Evolutionary conservation across 495 filamentous ascomycete genomes (phyloP), one percentile per base, ranked within the genome.

Genomic region (Sphaerosporella brunnea): DNA sequence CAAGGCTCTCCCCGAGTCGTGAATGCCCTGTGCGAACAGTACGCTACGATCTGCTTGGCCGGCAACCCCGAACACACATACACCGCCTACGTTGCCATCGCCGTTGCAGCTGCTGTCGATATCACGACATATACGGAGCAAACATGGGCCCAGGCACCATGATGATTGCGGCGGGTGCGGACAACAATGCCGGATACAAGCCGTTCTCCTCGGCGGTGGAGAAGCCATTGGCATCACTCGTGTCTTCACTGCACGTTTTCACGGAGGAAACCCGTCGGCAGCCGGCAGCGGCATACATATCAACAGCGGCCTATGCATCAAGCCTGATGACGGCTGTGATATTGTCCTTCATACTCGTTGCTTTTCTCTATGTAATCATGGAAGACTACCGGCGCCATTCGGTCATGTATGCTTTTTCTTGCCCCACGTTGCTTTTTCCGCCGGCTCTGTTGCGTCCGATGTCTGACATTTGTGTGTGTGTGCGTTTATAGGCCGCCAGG

Each of bases 401-500:
- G 23, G 56, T 53, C 18, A 58, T 58, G 55, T 40, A 58, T 43
- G 39, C 24, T 43, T 43, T 19, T 43, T 19, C 32, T 44, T 43
- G 15, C 23, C 36, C 20, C 23, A 28, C 46, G 23, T 47, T 32
- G 44, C 35, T 37, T 37, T 37, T 37, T 9, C 18, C 4, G 28
- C 13, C 13, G 28, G 5, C 5, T 32, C n/a, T n/a, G n/a, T n/a
- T n/a, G n/a, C n/a, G n/a, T 32, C 23, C 28, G 41, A 47, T 47
- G 16, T 2, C 32, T 48, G 18, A 46, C 28, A 20, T 34, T 16
- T 4, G 28, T 20, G 23, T 4, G 28, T n/a, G n/a, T n/a, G n/a
- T n/a, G n/a, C n/a, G 8, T 30, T 16, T 47, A 21, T 40, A 61
- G 58, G 56, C 74, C 74, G 11, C 73, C 74, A 0, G 74, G 74